Evolutionary conservation across 305 asterid genomes (phyloP), one percentile per base, ranked within the genome.

Genomic region (Fraxinus sp.): DNA sequence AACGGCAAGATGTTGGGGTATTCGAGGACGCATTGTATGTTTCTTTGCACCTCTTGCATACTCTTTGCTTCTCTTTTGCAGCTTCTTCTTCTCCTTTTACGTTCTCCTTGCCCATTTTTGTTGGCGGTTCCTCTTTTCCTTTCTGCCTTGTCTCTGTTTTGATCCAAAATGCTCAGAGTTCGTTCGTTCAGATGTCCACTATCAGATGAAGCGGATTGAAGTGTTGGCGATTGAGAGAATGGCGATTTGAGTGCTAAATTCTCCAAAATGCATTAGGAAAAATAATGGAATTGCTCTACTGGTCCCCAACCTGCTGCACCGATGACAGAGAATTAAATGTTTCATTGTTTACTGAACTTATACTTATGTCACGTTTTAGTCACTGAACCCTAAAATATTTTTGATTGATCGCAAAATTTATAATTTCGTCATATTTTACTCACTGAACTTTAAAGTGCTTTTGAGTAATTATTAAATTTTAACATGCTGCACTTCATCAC

Each of bases 11-110:
- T 16, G 83, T 80, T 5, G 90, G 41, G 79, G 83, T 68, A 85
- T 95, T 95, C 46, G 91, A 89, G 13, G 91, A 86, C 20, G 87
- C 79, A 33, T 57, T 35, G 84, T 68, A 95, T 30, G 73, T 49
- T 87, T 83, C 74, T 81, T 94, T 94, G 93, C 99, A 95, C 84
- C 95, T 90, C 83, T 77, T 91, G 91, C 99, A 94, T 37, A 88
- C 81, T 79, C 77, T 89, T 49, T 79, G 81, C 33, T n/a, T 79
- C 41, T 52, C 72, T 22, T 76, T 78, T 16, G 46, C 81, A 74
- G 79, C 84, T 46, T 77, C 78, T 30, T 18, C 76, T 14, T 55
- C 83, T 20, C 84, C 81, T 77, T 66, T 28, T 33, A 71, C 18
- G 4, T 68, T 68, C 18, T 11, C 74, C 74, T 68, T 30, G 83